phyloP scores from a whole-genome alignment of 352 stramenopile species.

The Phytophthora cryptogea region DNA sequence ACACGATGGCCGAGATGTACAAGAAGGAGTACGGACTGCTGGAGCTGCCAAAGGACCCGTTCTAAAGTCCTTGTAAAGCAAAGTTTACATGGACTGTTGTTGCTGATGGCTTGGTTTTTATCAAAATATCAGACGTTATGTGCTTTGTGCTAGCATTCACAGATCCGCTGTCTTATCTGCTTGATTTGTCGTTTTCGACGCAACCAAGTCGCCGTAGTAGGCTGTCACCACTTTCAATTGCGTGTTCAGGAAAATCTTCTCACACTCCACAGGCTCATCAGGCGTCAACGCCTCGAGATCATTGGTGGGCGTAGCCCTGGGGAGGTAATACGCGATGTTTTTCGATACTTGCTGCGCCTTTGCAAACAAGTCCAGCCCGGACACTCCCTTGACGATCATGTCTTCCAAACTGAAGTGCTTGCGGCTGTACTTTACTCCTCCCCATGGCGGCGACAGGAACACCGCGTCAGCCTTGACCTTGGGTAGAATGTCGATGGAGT shows the following conservation, averaged over 20 bases:
- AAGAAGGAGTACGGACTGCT: slow-evolving; percentile 83
- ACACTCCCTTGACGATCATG: slow-evolving; percentile 66
- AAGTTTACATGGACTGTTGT: slow-evolving; percentile 13
- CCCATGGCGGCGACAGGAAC: slow-evolving; percentile 93
- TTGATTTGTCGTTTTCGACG: slow-evolving; percentile 5
- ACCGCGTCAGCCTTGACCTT: slow-evolving; percentile 82
- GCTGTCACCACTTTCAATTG: slow-evolving; percentile 82
- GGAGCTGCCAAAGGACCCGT: slow-evolving; percentile 69
- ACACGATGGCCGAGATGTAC: slow-evolving; percentile 93
- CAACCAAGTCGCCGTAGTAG: slow-evolving; percentile 75
- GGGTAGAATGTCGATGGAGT: slow-evolving; percentile 83
- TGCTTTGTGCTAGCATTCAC: slow-evolving; percentile 3
- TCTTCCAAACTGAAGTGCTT: slow-evolving; percentile 60
- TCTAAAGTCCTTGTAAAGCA: slow-evolving; percentile 41
- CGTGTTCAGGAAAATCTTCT: slow-evolving; percentile 81
- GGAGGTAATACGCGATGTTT: slow-evolving; percentile 88
- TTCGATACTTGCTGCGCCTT: slow-evolving; percentile 57
- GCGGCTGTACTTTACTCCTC: slow-evolving; percentile 76
- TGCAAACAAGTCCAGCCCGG: slow-evolving; percentile 67
- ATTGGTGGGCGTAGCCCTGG: slow-evolving; percentile 58
- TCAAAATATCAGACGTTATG: neutral
- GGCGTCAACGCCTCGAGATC: slow-evolving; percentile 61
- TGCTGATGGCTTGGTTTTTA: neutral
- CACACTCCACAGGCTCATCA: slow-evolving; percentile 66
- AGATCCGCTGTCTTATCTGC: slow-evolving; percentile 2